Conservation (phyloP, 805 yeast species). For the Yarrowia sp. region DNA sequence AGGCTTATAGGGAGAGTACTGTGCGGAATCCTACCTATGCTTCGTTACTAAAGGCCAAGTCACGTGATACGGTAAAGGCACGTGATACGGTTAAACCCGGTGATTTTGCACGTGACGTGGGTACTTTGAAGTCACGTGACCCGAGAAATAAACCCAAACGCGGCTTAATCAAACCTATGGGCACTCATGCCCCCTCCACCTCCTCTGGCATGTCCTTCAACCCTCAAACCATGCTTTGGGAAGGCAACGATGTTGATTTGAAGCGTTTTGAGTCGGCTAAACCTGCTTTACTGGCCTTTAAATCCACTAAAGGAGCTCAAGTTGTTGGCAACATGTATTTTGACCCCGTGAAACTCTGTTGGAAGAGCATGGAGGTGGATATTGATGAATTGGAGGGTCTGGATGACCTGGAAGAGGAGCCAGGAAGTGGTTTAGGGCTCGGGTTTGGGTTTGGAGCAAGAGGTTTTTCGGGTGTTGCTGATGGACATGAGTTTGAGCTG, state of each 20-base stretch:
- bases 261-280: conserved; percentile 47
- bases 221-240: conserved; percentile 54
- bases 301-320: conserved; percentile 39
- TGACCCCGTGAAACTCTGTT: conserved; percentile 54
- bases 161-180: not conserved
- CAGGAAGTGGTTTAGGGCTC: too few species aligned
- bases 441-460: conserved; percentile 17
- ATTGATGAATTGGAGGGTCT: conserved; percentile 48
- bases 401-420: conserved; percentile 44
- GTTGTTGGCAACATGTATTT: conserved; percentile 57
- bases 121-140: not conserved
- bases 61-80: not conserved
- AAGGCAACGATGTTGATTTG: conserved; percentile 62
- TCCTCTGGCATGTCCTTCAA: conserved; percentile 50
- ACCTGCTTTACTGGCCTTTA: conserved; percentile 40
- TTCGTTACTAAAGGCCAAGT: not conserved
- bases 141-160: not conserved
- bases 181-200: not conserved
- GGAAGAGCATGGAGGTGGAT: conserved; percentile 50
- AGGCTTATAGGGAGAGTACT: conserved; percentile 12
- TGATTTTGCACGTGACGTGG: not conserved
- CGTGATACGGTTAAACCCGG: not conserved
- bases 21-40: conserved; percentile 14
- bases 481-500: conserved; percentile 39
- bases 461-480: not conserved